Evolutionary conservation across 352 stramenopile genomes (phyloP), one percentile per base, ranked within the genome.

Genomic region (Phytophthora pini): DNA sequence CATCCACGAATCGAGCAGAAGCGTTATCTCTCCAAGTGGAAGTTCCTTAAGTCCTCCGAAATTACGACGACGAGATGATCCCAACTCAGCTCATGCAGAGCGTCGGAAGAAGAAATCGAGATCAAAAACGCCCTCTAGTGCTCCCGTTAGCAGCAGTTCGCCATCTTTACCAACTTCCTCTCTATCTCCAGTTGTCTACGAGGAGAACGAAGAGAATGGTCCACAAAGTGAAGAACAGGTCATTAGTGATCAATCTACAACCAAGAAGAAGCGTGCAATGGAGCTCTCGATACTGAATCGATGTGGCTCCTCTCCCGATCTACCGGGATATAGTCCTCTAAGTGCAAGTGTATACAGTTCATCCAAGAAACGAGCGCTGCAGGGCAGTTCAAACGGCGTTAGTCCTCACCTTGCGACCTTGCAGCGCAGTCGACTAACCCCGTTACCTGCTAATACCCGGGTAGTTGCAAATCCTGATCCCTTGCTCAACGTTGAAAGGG

Each of bases 291-390:
- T 88, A 6, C 61, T 93, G 10, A 93, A 80, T 51, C 80, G 84
- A 12, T 77, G 77, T 24, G 84, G 82, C 8, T 91, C 82, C 1
- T 78, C 82, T 2, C 84, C 84, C 4, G 79, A 89, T 26, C 61
- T 93, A 0, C 84, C 84, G 17, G 71, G 88, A 2, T 67, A 87
- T 47, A 93, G 78, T 55, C 68, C 73, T 2, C 67, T 73, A 10
- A 88, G 77, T 50, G 52, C 80, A 0, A 56, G 29, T 1, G 84
- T 90, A 7, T 93, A 88, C 56, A 89, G 76, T 40, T 90, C 84
- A 2, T 82, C 80, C 6, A 90, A 90, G 64, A 91, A 91, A 60
- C 65, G 82, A 3, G 67, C 79, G 2, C 32, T 87, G 7, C 65
- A 79, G 52, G 41, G 39, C 27, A 62, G 47, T 17, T 49, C 55